A percentile compares a stretch with the other conserved stretches of the same genome.
Conservation (phyloP, 495 filamentous ascomycete species). For the Penicillium argentinense region DNA sequence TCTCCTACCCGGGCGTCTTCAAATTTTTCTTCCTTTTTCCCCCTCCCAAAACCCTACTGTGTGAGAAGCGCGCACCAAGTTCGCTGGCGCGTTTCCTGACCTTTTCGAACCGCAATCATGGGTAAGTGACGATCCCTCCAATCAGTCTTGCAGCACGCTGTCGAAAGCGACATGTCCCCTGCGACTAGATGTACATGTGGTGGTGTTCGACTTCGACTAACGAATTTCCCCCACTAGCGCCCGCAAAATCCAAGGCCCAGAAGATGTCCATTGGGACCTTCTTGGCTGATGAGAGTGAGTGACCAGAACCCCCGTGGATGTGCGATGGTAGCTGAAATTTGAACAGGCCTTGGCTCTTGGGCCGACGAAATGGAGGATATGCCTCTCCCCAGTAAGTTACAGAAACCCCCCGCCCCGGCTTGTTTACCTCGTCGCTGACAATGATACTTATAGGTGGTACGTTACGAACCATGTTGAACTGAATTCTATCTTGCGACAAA, state of each 20-base stretch:
- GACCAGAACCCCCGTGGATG: constrained; percentile 11
- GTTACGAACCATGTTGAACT: too few species aligned
- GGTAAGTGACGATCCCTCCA: constrained; percentile 58
- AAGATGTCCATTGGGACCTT: constrained; percentile 95
- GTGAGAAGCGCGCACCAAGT: constrained; percentile 47
- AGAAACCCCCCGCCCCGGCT: constrained; percentile 7
- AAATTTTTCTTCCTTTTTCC: constrained; percentile 20
- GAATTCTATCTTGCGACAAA: too few species aligned
- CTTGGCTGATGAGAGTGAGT: constrained; percentile 80
- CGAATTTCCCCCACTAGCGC: constrained; percentile 55
- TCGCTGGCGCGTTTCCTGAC: constrained; percentile 46
- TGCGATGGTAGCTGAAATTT: constrained; percentile 37
- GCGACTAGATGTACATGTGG: not conserved
- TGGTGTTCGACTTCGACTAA: constrained; percentile 12
- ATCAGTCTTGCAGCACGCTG: too few species aligned
- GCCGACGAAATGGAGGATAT: constrained; percentile 96
- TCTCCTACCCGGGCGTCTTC: constrained; percentile 11
- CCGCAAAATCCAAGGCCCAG: constrained; percentile 79
- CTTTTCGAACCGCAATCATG: constrained; percentile 74
- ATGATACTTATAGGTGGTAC: constrained; percentile 37
- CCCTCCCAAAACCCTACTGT: constrained; percentile 18
- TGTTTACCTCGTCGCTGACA: constrained; percentile 19
- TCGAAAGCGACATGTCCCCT: not conserved
- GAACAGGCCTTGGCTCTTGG: constrained; percentile 85
- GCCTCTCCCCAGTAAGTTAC: constrained; percentile 65